Percentiles rank a stretch among this genome's conserved stretches.
Evolutionary conservation across 2,329 filamentous ascomycete species (phyloP).

Genomic region (Hypomyces perniciosus): DNA sequence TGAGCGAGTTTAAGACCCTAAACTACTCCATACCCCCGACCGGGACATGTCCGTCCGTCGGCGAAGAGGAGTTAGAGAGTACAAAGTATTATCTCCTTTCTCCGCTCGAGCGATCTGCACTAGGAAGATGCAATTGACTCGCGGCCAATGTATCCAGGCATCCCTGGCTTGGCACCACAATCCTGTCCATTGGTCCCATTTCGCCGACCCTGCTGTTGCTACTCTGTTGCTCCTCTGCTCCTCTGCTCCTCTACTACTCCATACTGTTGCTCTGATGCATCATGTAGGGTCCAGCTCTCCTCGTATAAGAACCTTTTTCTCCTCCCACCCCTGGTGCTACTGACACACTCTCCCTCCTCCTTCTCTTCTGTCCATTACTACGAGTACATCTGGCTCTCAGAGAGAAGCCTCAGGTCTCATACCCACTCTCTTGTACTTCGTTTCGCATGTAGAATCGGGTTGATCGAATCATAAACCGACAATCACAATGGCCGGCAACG

Average conservation of each 20-base stretch:
- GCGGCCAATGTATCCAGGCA: constrained; percentile 1
- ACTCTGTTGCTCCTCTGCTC: too few relatives aligned
- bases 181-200: constrained; percentile 11
- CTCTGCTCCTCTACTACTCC: neutral
- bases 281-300: neutral
- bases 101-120: too few relatives aligned
- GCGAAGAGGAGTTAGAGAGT: too few relatives aligned
- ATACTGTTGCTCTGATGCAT: neutral
- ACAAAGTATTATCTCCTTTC: too few relatives aligned
- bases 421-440: neutral
- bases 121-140: neutral
- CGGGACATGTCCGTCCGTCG: too few relatives aligned
- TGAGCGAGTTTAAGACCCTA: too few relatives aligned
- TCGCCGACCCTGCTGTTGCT: constrained; percentile 2
- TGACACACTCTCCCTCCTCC: neutral
- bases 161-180: neutral
- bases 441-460: neutral
- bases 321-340: neutral
- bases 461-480: constrained; percentile 8
- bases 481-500: constrained; percentile 11
- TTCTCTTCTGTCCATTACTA: neutral
- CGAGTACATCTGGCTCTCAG: too few relatives aligned
- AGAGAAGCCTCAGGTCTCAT: neutral
- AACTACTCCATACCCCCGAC: too few relatives aligned
- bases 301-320: constrained; percentile 6